Percentiles rank a stretch among this genome's conserved stretches.
Conservation (phyloP, 2,329 filamentous ascomycete genomes). For the Myriosclerotinia curreyana region DNA sequence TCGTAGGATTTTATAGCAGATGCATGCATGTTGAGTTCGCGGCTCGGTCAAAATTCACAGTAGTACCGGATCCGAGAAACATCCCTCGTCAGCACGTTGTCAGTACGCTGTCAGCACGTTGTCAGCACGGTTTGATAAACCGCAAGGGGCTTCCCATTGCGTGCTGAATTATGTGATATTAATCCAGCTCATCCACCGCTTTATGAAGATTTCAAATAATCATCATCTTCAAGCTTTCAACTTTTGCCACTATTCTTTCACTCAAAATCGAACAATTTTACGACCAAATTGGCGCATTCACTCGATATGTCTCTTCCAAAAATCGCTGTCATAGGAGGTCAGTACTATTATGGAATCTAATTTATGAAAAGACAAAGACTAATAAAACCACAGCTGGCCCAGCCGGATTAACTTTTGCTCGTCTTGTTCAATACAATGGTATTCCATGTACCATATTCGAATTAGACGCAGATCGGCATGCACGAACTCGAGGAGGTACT, state of each 20-base stretch:
- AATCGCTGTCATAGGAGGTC: slow-evolving; percentile 13
- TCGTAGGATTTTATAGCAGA: not conserved
- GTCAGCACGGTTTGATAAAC: not conserved
- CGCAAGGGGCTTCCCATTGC: not conserved
- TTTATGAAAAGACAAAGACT: not conserved
- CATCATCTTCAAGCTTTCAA: not conserved
- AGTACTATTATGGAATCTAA: slow-evolving; percentile 42
- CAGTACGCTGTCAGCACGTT: slow-evolving; percentile 14
- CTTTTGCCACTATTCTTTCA: not conserved
- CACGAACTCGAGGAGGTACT: slow-evolving; percentile 41
- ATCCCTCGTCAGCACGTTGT: slow-evolving; percentile 7
- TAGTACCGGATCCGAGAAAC: slow-evolving; percentile 13
- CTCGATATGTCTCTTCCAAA: slow-evolving; percentile 11
- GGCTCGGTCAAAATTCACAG: not conserved
- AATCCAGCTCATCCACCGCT: not conserved
- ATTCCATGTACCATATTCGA: slow-evolving; percentile 37
- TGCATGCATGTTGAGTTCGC: not conserved
- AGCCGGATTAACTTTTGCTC: slow-evolving; percentile 38
- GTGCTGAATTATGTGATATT: slow-evolving; percentile 3
- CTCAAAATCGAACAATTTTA: not conserved
- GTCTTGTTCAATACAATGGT: slow-evolving; percentile 35
- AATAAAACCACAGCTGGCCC: slow-evolving; percentile 37
- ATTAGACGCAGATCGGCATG: slow-evolving; percentile 29
- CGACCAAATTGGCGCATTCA: too few relatives aligned
- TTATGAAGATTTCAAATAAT: slow-evolving; percentile 1